Percentiles rank a stretch among this genome's conserved stretches.
Evolutionary conservation across 345 rosid species (phyloP).

Genomic region (Eucalyptus tenuipes): DNA sequence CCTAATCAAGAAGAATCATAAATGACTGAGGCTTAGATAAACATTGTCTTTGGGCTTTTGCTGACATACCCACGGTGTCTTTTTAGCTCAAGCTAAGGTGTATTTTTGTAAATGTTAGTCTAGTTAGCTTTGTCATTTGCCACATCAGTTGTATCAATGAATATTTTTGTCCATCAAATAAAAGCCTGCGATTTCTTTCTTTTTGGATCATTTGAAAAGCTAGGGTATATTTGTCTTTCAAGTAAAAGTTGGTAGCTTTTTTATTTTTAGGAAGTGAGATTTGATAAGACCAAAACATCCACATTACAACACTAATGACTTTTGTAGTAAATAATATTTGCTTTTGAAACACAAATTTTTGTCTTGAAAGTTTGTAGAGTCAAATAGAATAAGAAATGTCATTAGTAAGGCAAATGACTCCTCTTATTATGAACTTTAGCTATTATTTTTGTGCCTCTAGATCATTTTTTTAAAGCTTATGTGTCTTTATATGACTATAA

Average conservation of each 20-base stretch:
- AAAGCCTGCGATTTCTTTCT: no score
- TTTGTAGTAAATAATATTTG: background rate
- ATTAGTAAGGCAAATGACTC: background rate
- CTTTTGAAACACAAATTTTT: background rate
- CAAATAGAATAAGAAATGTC: background rate
- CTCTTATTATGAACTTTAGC: background rate
- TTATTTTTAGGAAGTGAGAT: background rate
- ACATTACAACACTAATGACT: background rate
- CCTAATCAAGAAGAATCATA: background rate
- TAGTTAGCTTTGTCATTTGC: background rate
- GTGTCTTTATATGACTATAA: background rate
- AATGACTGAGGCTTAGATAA: background rate
- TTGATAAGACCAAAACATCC: background rate
- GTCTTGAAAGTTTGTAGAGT: background rate
- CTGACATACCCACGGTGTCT: background rate
- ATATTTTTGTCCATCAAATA: background rate
- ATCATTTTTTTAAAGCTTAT: background rate
- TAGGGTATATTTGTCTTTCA: no score
- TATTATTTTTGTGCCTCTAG: background rate
- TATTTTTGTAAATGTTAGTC: background rate
- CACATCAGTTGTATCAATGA: background rate
- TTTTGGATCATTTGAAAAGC: background rate
- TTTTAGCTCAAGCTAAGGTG: background rate
- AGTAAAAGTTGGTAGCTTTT: no score
- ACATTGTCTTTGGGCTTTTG: background rate